phyloP scores from a whole-genome alignment of 192 early-diverging fungal genomes.

The Coemansia javaensis region DNA sequence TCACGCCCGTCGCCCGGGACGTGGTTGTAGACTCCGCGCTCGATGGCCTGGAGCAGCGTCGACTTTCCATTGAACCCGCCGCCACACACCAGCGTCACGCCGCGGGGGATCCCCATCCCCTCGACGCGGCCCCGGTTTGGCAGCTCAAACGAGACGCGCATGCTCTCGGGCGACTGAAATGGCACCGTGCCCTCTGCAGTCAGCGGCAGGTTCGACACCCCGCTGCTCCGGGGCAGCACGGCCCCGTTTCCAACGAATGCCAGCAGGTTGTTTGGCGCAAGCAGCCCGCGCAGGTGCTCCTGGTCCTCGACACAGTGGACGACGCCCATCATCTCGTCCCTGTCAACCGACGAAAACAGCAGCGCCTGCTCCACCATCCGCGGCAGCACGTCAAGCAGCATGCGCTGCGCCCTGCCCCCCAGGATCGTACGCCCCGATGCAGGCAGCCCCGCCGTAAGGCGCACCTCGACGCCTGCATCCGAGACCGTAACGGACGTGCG shows the following conservation, averaged over 20 bases:
- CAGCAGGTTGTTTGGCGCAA: slow-evolving; percentile 30
- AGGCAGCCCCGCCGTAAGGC: slow-evolving; percentile 47
- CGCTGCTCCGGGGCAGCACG: slow-evolving; percentile 51
- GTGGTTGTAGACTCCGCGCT: slow-evolving; percentile 56
- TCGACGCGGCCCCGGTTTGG: slow-evolving; percentile 48
- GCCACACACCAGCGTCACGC: slow-evolving; percentile 53
- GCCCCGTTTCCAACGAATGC: slow-evolving; percentile 53
- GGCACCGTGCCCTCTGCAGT: slow-evolving; percentile 6
- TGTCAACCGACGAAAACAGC: slow-evolving; percentile 16
- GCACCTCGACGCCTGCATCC: slow-evolving; percentile 31
- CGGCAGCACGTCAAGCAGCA: slow-evolving; percentile 45
- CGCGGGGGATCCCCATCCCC: slow-evolving; percentile 52
- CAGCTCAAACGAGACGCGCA: slow-evolving; percentile 37
- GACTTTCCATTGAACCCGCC: slow-evolving; percentile 60
- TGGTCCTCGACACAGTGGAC: slow-evolving; percentile 53
- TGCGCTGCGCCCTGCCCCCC: slow-evolving; percentile 22
- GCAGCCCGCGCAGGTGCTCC: slow-evolving; percentile 35
- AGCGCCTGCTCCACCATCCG: slow-evolving; percentile 26
- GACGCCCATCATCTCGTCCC: slow-evolving; percentile 13
- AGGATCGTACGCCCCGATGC: slow-evolving; percentile 51
- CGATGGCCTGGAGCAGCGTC: slow-evolving; percentile 54
- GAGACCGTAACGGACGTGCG: slow-evolving; percentile 39
- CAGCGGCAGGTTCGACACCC: slow-evolving; percentile 49
- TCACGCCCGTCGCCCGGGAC: slow-evolving; percentile 55
- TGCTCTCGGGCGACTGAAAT: slow-evolving; percentile 37